phyloP scores from a whole-genome alignment of 768 basidiomycete genomes.

The Leccinum aurantiacum region DNA sequence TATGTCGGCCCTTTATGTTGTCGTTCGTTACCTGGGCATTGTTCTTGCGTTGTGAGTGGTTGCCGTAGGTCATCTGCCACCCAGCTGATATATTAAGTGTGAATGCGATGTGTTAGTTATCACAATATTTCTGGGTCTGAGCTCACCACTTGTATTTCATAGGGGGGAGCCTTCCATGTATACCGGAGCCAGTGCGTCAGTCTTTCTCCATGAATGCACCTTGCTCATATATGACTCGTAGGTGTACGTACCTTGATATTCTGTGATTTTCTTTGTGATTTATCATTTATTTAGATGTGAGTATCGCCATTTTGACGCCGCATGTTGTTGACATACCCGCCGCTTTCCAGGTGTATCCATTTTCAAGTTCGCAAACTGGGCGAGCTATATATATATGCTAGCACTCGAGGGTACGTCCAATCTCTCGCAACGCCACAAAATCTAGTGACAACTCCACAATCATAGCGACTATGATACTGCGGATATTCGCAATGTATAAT shows the following conservation, averaged over 20 bases:
- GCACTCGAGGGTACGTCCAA: slow-evolving; percentile 8
- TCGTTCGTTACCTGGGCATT: slow-evolving; percentile 10
- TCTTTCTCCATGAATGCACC: not conserved
- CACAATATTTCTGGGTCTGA: not conserved
- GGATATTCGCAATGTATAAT: slow-evolving; percentile 13
- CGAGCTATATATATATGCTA: slow-evolving; percentile 7
- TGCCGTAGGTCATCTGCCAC: not conserved
- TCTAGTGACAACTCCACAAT: not conserved
- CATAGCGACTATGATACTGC: slow-evolving; percentile 10
- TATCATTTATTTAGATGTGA: slow-evolving; percentile 3
- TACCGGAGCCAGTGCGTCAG: slow-evolving; percentile 4
- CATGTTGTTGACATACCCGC: not conserved
- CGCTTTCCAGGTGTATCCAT: not conserved
- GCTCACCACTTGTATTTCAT: not conserved
- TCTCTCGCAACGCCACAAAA: not conserved
- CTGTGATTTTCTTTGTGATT: not conserved
- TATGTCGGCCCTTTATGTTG: slow-evolving; percentile 10
- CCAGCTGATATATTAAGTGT: slow-evolving; percentile 1
- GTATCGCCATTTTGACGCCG: not conserved
- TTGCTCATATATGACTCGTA: not conserved
- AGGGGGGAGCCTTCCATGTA: slow-evolving; percentile 1
- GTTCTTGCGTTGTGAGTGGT: slow-evolving; percentile 8
- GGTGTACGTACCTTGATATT: slow-evolving; percentile 1
- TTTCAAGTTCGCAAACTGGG: slow-evolving; percentile 14
- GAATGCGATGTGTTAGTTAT: not conserved